Evolutionary conservation across 1,284 basidiomycete genomes (phyloP).

Genomic region (Boletus mariae): DNA sequence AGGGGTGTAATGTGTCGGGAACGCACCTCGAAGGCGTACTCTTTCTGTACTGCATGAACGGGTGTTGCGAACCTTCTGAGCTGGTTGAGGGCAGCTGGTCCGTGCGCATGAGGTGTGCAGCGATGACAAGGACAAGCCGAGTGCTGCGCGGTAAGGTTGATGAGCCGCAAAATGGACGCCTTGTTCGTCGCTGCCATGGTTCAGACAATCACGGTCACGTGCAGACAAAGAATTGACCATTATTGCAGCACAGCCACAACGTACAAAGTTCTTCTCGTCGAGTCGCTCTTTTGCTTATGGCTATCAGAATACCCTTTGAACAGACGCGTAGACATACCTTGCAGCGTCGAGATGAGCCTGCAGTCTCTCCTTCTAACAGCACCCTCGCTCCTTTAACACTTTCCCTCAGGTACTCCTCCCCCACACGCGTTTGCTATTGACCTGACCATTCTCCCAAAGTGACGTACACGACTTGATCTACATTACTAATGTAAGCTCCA

Average conservation of each 20-base stretch:
- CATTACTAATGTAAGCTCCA: constrained; percentile 59
- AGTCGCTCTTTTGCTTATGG: constrained; percentile 19
- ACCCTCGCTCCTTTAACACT: constrained; percentile 26
- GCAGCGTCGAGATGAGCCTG: constrained; percentile 30
- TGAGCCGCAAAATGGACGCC: constrained; percentile 59
- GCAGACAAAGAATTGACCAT: not conserved
- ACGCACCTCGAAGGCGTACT: constrained; percentile 92
- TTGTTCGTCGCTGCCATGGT: constrained; percentile 51
- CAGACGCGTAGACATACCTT: constrained; percentile 34
- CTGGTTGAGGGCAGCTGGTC: constrained; percentile 50
- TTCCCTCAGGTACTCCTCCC: constrained; percentile 39
- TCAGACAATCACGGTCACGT: not conserved
- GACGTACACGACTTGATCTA: constrained; percentile 73
- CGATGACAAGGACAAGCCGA: constrained; percentile 76
- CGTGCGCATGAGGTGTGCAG: constrained; percentile 43
- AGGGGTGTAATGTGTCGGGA: not conserved
- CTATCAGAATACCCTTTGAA: constrained; percentile 39
- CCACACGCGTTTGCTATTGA: not conserved
- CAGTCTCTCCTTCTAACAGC: constrained; percentile 7
- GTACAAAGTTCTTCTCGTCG: constrained; percentile 4
- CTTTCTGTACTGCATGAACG: constrained; percentile 72
- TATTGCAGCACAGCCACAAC: not conserved
- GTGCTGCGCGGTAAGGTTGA: constrained; percentile 64
- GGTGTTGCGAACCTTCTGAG: constrained; percentile 82
- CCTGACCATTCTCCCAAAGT: constrained; percentile 34